These are phyloP conservation scores for Trichoderma atrobrunneum DNA, from an alignment of 2,329 filamentous ascomycete genomes.

Conservation along the genomic window DNA sequence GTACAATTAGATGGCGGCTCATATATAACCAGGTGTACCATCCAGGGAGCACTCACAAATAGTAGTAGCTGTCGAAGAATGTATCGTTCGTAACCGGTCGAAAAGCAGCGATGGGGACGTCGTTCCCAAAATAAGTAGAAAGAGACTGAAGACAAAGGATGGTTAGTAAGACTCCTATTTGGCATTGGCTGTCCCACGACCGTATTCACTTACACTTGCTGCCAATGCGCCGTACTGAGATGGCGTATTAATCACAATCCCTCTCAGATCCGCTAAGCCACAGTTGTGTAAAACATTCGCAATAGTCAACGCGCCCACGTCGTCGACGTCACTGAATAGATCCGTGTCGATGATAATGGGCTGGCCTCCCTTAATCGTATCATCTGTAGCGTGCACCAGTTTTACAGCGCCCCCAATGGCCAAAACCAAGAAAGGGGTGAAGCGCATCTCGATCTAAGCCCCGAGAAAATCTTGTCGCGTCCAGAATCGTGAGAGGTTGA, in stretches of 20 bases:
- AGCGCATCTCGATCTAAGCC: neutral
- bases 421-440: neutral
- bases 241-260: neutral
- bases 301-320: conserved; percentile 2
- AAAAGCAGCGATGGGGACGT: conserved; percentile 8
- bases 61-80: conserved; percentile 8
- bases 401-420: neutral
- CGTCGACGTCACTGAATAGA: conserved; percentile 8
- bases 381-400: neutral
- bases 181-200: no score
- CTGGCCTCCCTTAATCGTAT: neutral
- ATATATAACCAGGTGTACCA: neutral
- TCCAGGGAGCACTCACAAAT: neutral
- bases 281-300: conserved; percentile 4
- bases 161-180: neutral
- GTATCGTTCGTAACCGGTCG: conserved; percentile 1
- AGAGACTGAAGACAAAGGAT: neutral
- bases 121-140: conserved; percentile 3
- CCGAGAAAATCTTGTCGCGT: no score
- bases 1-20: neutral
- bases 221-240: neutral
- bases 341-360: conserved; percentile 4
- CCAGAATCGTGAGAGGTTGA: neutral
- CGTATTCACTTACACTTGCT: neutral
- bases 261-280: neutral